These are phyloP conservation scores for Hypoxylon trugodes DNA, from an alignment of 495 filamentous ascomycete genomes.

Conservation along the genomic window DNA sequence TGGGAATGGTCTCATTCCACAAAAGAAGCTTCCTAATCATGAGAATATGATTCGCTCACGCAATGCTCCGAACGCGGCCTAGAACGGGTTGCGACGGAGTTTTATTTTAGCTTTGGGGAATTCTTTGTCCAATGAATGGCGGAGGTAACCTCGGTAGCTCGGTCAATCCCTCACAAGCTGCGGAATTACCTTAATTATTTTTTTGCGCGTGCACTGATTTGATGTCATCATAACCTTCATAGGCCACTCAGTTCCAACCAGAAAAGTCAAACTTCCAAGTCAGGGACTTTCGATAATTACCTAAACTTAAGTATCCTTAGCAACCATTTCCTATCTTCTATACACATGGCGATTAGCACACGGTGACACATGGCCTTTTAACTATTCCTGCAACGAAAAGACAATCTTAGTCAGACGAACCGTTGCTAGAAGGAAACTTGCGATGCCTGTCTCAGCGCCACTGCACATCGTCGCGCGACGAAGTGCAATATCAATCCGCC, in stretches of 20 bases:
- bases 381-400: neutral
- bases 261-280: neutral
- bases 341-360: constrained; percentile 28
- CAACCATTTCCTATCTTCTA: neutral
- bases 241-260: neutral
- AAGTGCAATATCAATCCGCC: constrained; percentile 18
- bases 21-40: constrained; percentile 25
- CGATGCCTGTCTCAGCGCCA: constrained; percentile 37
- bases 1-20: too few species aligned
- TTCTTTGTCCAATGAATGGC: constrained; percentile 27
- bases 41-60: constrained; percentile 27
- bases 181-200: too few species aligned
- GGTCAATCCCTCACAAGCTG: constrained; percentile 7
- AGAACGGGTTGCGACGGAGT: constrained; percentile 25
- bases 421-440: constrained; percentile 3
- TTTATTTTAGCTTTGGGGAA: constrained; percentile 15
- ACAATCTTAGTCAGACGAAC: neutral
- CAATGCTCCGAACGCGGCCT: constrained; percentile 29
- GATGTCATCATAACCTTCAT: constrained; percentile 33
- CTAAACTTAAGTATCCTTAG: constrained; percentile 1
- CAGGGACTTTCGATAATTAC: constrained; percentile 7
- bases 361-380: constrained; percentile 19
- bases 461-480: constrained; percentile 35
- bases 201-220: constrained; percentile 18
- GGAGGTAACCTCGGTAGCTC: constrained; percentile 30